These are phyloP conservation scores for Trichomonas vaginalis DNA, from an alignment of 208 protist species.

Conservation along the genomic window DNA sequence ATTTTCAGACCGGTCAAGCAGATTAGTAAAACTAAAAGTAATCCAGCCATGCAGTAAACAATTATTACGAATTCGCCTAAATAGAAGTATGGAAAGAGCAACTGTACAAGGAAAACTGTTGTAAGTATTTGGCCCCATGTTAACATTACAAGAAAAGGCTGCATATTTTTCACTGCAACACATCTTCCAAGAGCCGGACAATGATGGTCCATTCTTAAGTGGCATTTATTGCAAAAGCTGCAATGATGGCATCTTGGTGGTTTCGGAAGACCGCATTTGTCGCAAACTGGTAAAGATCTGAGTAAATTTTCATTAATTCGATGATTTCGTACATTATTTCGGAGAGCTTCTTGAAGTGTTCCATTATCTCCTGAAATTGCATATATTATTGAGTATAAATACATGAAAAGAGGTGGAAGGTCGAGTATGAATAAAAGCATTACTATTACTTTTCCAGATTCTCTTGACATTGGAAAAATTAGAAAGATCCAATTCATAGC, in stretches of 20 bases:
- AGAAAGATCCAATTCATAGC: background rate
- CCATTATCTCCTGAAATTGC: background rate
- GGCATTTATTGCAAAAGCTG: constrained; percentile 23
- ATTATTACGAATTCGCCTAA: background rate
- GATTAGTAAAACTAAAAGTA: background rate
- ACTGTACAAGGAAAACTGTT: background rate
- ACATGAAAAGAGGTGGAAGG: background rate
- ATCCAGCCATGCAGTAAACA: background rate
- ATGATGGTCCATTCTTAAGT: constrained; percentile 37
- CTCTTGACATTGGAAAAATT: background rate
- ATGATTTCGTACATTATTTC: too few species aligned
- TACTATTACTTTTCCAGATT: background rate
- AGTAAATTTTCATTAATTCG: background rate
- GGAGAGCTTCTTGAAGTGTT: background rate
- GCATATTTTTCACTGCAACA: background rate
- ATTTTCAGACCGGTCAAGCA: background rate
- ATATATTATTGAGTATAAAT: background rate
- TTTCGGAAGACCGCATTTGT: constrained; percentile 20
- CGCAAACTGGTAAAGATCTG: background rate
- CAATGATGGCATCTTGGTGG: constrained; percentile 33
- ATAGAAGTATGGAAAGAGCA: background rate
- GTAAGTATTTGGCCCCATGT: background rate
- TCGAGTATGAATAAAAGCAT: background rate
- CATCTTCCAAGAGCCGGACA: constrained; percentile 16
- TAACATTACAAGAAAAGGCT: background rate